These are phyloP conservation scores for Talaromyces rugulosus DNA, from an alignment of 2,329 filamentous ascomycete genomes.

Conservation along the genomic window DNA sequence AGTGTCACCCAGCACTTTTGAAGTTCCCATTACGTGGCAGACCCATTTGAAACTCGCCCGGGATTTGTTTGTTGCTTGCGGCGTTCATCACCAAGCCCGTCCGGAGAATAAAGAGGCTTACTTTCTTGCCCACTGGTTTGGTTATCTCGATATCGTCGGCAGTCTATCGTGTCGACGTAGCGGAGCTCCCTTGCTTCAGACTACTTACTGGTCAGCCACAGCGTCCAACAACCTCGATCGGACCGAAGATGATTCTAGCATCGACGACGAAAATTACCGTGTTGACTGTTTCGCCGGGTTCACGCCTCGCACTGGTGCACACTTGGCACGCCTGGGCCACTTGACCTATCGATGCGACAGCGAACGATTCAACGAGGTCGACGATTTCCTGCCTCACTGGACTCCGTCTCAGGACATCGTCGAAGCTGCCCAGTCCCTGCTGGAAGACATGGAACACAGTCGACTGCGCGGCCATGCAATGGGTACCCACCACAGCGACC, in stretches of 20 bases:
- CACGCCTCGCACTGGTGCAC: slow-evolving; percentile 65
- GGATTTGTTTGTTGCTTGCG: slow-evolving; percentile 66
- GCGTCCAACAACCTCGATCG: slow-evolving; percentile 20
- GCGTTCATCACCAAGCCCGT: slow-evolving; percentile 54
- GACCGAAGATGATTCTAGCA: slow-evolving; percentile 43
- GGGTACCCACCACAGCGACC: slow-evolving; percentile 36
- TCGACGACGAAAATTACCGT: slow-evolving; percentile 59
- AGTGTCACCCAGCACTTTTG: slow-evolving; percentile 75
- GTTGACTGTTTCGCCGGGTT: slow-evolving; percentile 81
- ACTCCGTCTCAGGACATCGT: slow-evolving; percentile 52
- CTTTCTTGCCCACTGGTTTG: slow-evolving; percentile 78
- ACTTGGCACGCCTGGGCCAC: slow-evolving; percentile 68
- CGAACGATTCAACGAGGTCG: slow-evolving; percentile 56
- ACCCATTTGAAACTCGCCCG: slow-evolving; percentile 71
- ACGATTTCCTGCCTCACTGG: slow-evolving; percentile 54
- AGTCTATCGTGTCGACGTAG: slow-evolving; percentile 60
- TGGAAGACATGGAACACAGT: slow-evolving; percentile 58
- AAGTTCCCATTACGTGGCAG: slow-evolving; percentile 76
- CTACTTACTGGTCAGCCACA: slow-evolving; percentile 42
- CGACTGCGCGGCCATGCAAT: slow-evolving; percentile 35
- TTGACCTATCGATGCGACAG: slow-evolving; percentile 66
- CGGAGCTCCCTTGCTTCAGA: slow-evolving; percentile 48
- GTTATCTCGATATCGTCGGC: slow-evolving; percentile 76
- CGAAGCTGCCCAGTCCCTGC: slow-evolving; percentile 56
- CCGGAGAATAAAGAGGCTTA: slow-evolving; percentile 57